A percentile compares a stretch with the other conserved stretches of the same genome.
Evolutionary conservation across 2,329 filamentous ascomycete species (phyloP).

Genomic region (Ophiocordyceps camponoti-floridani): DNA sequence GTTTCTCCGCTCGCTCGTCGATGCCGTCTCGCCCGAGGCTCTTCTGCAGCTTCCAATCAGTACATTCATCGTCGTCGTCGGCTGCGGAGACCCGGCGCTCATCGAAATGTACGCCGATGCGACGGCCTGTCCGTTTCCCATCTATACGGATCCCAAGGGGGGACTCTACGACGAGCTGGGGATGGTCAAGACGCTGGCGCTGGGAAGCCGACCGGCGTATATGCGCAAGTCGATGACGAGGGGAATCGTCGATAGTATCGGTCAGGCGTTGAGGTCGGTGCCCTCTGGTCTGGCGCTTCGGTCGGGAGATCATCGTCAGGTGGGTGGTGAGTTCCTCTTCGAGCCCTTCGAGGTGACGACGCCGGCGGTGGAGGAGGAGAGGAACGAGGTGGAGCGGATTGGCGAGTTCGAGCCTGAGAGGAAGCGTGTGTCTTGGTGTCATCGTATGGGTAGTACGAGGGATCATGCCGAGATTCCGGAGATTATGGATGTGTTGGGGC

Average conservation of each 20-base stretch:
- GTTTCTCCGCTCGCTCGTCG: conserved; percentile 45
- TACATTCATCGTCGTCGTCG: conserved; percentile 51
- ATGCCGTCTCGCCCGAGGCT: conserved; percentile 32
- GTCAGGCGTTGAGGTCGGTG: conserved; percentile 41
- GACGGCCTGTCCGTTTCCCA: conserved; percentile 50
- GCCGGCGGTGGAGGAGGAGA: conserved; percentile 14
- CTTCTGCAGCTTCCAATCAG: conserved; percentile 32
- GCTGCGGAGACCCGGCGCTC: conserved; percentile 50
- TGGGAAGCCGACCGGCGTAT: conserved; percentile 46
- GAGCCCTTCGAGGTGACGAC: conserved; percentile 31
- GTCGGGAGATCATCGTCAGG: conserved; percentile 48
- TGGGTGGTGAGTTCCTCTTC: conserved; percentile 67
- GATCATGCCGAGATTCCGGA: conserved; percentile 59
- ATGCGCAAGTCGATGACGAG: conserved; percentile 36
- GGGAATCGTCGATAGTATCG: conserved; percentile 30
- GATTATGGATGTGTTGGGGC: conserved; percentile 42
- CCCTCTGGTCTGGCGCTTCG: conserved; percentile 39
- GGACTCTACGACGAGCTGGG: conserved; percentile 48
- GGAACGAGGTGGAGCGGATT: conserved; percentile 8
- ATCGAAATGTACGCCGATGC: conserved; percentile 48
- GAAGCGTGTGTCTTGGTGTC: conserved; percentile 59
- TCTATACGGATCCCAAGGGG: conserved; percentile 58
- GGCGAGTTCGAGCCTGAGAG: conserved; percentile 17
- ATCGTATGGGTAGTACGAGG: conserved; percentile 62
- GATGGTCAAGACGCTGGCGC: conserved; percentile 45